Percentiles rank a stretch among this genome's conserved stretches.
These are phyloP conservation scores for Phytophthora tubulina DNA, from an alignment of 352 stramenopile genomes.

Conservation along the genomic window DNA sequence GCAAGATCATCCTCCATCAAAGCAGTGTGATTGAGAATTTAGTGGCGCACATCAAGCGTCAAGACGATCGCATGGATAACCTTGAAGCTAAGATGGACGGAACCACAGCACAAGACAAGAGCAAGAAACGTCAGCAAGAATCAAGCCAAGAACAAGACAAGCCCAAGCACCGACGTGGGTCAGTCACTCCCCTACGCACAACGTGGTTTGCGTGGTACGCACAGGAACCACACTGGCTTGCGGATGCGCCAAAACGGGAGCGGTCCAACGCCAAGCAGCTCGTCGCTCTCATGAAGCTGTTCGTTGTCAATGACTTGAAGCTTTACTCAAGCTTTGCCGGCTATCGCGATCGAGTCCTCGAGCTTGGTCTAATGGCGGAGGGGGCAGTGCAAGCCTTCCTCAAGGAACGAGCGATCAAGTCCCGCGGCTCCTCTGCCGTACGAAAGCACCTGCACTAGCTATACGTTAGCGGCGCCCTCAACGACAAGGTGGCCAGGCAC, in stretches of 20 bases:
- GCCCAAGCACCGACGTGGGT: slow-evolving; percentile 15
- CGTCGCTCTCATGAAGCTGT: slow-evolving; percentile 33
- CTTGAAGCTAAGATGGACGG: slow-evolving; percentile 13
- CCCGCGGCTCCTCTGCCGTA: background rate
- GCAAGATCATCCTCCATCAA: slow-evolving; percentile 8
- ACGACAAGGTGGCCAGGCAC: slow-evolving; percentile 2
- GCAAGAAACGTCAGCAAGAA: slow-evolving; percentile 2
- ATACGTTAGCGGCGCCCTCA: background rate
- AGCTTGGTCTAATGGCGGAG: slow-evolving; percentile 4
- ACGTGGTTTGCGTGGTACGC: slow-evolving; percentile 27
- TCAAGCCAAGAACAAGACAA: slow-evolving; percentile 17
- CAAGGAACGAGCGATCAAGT: slow-evolving; percentile 1
- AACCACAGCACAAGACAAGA: slow-evolving; percentile 10
- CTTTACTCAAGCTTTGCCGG: background rate
- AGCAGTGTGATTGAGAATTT: slow-evolving; percentile 16
- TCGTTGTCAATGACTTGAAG: slow-evolving; percentile 8
- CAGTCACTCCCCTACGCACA: slow-evolving; percentile 8
- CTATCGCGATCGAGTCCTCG: slow-evolving; percentile 15
- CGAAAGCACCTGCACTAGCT: slow-evolving; percentile 8
- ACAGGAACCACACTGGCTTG: slow-evolving; percentile 9
- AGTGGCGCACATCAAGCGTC: slow-evolving; percentile 8
- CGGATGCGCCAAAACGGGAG: slow-evolving; percentile 8
- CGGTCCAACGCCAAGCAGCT: slow-evolving; percentile 24
- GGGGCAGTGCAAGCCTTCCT: slow-evolving; percentile 8
- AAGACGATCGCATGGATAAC: slow-evolving; percentile 14